phyloP scores from a whole-genome alignment of 139 green algal species.

The Edaphochlamys debaryana region DNA sequence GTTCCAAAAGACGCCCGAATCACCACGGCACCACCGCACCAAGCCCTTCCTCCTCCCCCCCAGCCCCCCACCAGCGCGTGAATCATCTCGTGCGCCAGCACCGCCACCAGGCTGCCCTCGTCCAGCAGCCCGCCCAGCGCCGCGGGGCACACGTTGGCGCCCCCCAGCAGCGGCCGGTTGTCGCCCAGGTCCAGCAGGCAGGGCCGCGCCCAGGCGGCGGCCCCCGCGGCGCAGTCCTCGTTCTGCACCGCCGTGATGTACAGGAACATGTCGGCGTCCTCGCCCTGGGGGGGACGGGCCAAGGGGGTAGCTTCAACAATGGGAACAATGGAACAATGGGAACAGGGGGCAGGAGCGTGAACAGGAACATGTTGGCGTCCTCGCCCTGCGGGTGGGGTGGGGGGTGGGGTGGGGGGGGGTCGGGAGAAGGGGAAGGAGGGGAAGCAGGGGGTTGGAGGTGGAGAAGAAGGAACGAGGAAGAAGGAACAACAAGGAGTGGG shows the following conservation, averaged over 20 bases:
- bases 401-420: too few relatives aligned
- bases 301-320: neutral
- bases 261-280: conserved; percentile 59
- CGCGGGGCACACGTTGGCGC: conserved; percentile 58
- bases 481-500: too few relatives aligned
- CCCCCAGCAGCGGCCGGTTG: conserved; percentile 53
- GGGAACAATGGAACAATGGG: too few relatives aligned
- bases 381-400: too few relatives aligned
- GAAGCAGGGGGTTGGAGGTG: too few relatives aligned
- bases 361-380: too few relatives aligned
- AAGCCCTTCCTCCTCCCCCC: neutral
- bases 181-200: conserved; percentile 57
- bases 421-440: too few relatives aligned
- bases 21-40: too few relatives aligned
- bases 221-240: conserved; percentile 48
- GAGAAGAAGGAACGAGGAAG: too few relatives aligned
- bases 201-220: conserved; percentile 54
- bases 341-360: too few relatives aligned
- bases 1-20: too few relatives aligned
- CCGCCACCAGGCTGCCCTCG: conserved; percentile 28
- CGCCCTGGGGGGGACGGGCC: conserved; percentile 13
- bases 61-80: conserved; percentile 46
- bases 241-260: conserved; percentile 62
- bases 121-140: conserved; percentile 34
- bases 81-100: conserved; percentile 64